Conservation (phyloP, 2,329 filamentous ascomycete genomes). For the Davidsoniella neocaledoniae region DNA sequence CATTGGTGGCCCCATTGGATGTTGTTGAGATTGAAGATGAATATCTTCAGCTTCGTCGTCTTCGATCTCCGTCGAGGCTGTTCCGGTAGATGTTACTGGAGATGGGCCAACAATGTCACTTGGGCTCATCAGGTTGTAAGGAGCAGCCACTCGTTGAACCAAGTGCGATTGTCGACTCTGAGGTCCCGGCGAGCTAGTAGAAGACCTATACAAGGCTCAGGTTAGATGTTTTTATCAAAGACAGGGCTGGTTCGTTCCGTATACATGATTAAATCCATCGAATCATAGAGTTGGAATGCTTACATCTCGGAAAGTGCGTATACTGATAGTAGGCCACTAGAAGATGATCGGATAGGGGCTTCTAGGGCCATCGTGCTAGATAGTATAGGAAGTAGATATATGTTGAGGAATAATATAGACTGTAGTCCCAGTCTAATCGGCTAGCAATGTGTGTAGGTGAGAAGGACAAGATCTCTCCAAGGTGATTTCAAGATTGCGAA, state of each 20-base stretch:
- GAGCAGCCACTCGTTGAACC: constrained; percentile 30
- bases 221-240: neutral
- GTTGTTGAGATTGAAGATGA: constrained; percentile 12
- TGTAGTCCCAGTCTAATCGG: too few relatives aligned
- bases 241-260: neutral
- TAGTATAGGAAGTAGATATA: too few relatives aligned
- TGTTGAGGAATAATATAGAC: too few relatives aligned
- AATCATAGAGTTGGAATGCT: neutral
- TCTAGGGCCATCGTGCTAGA: constrained; percentile 37
- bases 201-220: constrained; percentile 23
- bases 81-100: constrained; percentile 72
- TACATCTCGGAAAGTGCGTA: constrained; percentile 24
- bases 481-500: too few relatives aligned
- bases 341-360: constrained; percentile 45
- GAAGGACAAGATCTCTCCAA: too few relatives aligned
- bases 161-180: constrained; percentile 35
- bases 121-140: constrained; percentile 42
- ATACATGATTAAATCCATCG: neutral
- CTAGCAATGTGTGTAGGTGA: too few relatives aligned
- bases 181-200: constrained; percentile 23
- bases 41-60: constrained; percentile 53
- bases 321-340: constrained; percentile 24
- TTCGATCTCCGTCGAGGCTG: constrained; percentile 69
- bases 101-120: constrained; percentile 63
- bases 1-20: constrained; percentile 8